These are phyloP conservation scores for Beta corolliflora DNA, from an alignment of 179 eudicot species.

Conservation along the genomic window DNA sequence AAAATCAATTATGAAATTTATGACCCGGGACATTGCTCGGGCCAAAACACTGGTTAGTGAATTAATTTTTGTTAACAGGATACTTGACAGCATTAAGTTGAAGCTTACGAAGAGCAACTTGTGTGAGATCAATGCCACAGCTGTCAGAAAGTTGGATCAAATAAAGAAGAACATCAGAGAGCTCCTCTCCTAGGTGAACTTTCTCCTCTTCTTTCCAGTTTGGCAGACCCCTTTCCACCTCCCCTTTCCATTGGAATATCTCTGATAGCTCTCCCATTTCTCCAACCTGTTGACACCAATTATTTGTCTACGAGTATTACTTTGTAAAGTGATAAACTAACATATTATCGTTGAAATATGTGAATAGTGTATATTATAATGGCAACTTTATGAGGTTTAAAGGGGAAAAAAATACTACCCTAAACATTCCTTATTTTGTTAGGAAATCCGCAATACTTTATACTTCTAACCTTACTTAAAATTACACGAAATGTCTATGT, in stretches of 20 bases:
- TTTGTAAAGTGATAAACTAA: no score
- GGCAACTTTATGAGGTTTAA: no score
- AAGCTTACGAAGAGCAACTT: slow-evolving; percentile 63
- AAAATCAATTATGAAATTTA: no score
- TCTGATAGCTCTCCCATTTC: slow-evolving; percentile 72
- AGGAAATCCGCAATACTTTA: no score
- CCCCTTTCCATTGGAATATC: slow-evolving; percentile 79
- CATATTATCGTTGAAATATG: no score
- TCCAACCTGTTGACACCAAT: slow-evolving; percentile 47
- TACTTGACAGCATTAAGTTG: slow-evolving; percentile 64
- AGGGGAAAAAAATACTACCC: no score
- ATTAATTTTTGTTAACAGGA: slow-evolving; percentile 29
- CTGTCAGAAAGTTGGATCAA: slow-evolving; percentile 64
- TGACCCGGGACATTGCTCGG: no score
- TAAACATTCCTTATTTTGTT: no score
- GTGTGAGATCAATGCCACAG: slow-evolving; percentile 65
- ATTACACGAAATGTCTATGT: no score
- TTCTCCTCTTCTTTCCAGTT: slow-evolving; percentile 70
- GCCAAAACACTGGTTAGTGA: not conserved
- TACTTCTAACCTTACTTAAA: no score
- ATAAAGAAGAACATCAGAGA: slow-evolving; percentile 70
- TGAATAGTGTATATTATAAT: no score
- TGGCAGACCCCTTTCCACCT: slow-evolving; percentile 59
- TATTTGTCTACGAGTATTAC: no score
- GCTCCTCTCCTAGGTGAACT: slow-evolving; percentile 67